These are phyloP conservation scores for Polytrichum commune DNA, from an alignment of 225 moss, liverwort and hornwort genomes.

Conservation along the genomic window DNA sequence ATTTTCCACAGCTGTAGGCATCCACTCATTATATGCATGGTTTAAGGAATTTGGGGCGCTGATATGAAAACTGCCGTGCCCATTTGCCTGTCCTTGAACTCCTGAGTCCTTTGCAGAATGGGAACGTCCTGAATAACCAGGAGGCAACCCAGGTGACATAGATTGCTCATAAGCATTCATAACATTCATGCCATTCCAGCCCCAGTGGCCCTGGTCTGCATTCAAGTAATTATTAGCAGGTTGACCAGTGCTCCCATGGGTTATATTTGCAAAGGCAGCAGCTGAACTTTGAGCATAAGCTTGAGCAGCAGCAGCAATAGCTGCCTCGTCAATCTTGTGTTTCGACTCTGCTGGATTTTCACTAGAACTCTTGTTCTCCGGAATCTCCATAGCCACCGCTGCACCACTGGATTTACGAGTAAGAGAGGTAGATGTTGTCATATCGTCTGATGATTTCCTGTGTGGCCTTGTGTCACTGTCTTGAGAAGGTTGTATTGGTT, in stretches of 20 bases:
- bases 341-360: conserved; percentile 57
- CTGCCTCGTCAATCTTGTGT: conserved; percentile 84
- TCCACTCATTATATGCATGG: conserved; percentile 35
- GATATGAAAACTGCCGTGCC: conserved; percentile 19
- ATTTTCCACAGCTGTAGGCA: neutral
- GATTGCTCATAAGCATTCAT: conserved; percentile 50
- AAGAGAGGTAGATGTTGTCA: conserved; percentile 18
- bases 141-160: conserved; percentile 64
- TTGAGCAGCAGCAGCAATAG: conserved; percentile 91
- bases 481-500: conserved; percentile 34
- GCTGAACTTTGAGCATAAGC: conserved; percentile 96
- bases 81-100: conserved; percentile 25
- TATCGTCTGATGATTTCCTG: conserved; percentile 36
- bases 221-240: conserved; percentile 36
- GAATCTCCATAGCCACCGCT: conserved; percentile 24
- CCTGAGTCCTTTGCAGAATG: conserved; percentile 28
- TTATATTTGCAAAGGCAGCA: conserved; percentile 67
- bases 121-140: conserved; percentile 52
- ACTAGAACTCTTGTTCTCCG: conserved; percentile 15
- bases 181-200: conserved; percentile 45
- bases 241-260: conserved; percentile 45
- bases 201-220: conserved; percentile 49
- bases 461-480: conserved; percentile 43
- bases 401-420: conserved; percentile 18
- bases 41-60: conserved; percentile 25